Evolutionary conservation across 805 yeast species (phyloP), one percentile per base, ranked within the genome.

Genomic region (Schizosaccharomyces octosporus): DNA sequence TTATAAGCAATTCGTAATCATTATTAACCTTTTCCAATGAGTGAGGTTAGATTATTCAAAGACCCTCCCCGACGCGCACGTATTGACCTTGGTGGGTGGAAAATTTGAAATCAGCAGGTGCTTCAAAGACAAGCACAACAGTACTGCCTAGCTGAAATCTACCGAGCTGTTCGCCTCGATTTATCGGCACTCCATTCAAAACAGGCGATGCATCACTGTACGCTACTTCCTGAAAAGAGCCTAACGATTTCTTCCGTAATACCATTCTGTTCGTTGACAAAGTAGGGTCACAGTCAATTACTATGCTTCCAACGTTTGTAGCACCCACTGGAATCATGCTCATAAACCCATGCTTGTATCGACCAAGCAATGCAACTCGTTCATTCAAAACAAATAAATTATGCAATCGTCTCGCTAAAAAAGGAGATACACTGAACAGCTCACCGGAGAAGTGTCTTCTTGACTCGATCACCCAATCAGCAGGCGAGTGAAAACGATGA

Each of bases 321-420:
- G 99, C 99, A 17, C 99, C 99, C 13, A 93, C 98, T 0, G 99
- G 97, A 0, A 95, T 90, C 99, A 93, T 93, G 65, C 94, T 84
- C 74, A 93, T 93, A 67, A 93, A 93, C 0, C 99, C 99, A 70
- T 93, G 79, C 69, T 85, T 86, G 98, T 98, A 93, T 68, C 87
- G 83, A 1, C 99, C 99, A 62, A 93, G 77, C 59, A 93, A 73
- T 0, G 98, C 95, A 3, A 93, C 98, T 67, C 99, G 79, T 73
- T 93, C 99, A 70, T 93, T 93, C 66, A 93, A 74, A 3, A 90
- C 86, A 70, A 93, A 93, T 65, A 93, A 78, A 51, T 93, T 90
- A 62, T 84, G 83, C 63, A 93, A 78, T 29, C 95, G 82, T 65
- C 80, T 80, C 73, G 93, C 98, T 75, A 93, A 89, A 70, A 84